phyloP scores from a whole-genome alignment of 768 basidiomycete species.

The Tremella fuciformis region DNA sequence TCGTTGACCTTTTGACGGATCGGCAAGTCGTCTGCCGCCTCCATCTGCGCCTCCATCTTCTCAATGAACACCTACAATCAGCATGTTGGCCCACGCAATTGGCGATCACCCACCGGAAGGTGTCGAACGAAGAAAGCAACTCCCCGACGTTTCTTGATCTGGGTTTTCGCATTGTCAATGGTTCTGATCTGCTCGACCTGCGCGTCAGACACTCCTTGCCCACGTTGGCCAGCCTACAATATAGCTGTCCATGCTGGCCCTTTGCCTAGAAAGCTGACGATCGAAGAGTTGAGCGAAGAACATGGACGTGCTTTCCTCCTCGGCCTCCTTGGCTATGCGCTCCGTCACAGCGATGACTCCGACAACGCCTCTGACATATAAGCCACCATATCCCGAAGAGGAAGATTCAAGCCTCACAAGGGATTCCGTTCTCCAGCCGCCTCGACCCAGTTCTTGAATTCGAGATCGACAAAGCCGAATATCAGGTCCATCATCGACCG shows the following conservation, averaged over 20 bases:
- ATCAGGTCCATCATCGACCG: slow-evolving; percentile 89
- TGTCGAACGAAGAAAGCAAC: slow-evolving; percentile 87
- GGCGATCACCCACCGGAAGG: slow-evolving; percentile 63
- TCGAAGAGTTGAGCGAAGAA: slow-evolving; percentile 72
- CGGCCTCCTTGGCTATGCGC: slow-evolving; percentile 69
- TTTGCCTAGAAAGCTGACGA: slow-evolving; percentile 75
- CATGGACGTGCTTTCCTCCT: slow-evolving; percentile 67
- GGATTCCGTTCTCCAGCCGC: slow-evolving; percentile 68
- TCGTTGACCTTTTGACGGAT: slow-evolving; percentile 72
- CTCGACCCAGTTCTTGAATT: slow-evolving; percentile 83
- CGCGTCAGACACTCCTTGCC: not conserved
- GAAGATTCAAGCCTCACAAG: slow-evolving; percentile 59
- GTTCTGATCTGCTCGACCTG: slow-evolving; percentile 82
- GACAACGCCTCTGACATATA: slow-evolving; percentile 63
- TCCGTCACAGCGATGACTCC: slow-evolving; percentile 79
- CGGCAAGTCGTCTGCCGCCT: slow-evolving; percentile 69
- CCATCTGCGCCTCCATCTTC: slow-evolving; percentile 77
- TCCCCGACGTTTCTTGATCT: slow-evolving; percentile 87
- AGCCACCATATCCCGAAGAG: not conserved
- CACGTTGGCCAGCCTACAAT: slow-evolving; percentile 40
- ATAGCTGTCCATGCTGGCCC: slow-evolving; percentile 70
- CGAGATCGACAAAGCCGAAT: slow-evolving; percentile 83
- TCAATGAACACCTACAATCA: slow-evolving; percentile 62
- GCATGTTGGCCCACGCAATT: not conserved
- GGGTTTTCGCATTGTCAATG: slow-evolving; percentile 84